A percentile compares a stretch with the other conserved stretches of the same genome.
Evolutionary conservation across 331 rosid genomes (phyloP).

Genomic region (Saraca asoca): DNA sequence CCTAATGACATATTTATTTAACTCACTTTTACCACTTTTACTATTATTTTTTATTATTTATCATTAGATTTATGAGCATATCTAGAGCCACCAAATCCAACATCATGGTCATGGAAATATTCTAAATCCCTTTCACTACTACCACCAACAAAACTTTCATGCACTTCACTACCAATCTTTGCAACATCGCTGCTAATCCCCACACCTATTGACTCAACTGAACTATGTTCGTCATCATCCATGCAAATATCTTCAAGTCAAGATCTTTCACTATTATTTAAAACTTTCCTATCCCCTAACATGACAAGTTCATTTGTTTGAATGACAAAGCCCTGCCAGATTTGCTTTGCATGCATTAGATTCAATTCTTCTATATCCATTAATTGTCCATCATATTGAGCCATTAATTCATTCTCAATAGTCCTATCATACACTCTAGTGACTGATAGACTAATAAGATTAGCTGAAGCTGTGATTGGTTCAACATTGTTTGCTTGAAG

Average conservation of each 20-base stretch:
- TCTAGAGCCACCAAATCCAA: slow-evolving; percentile 55
- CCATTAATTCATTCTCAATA: slow-evolving; percentile 67
- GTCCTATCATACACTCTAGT: slow-evolving; percentile 73
- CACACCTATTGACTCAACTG: slow-evolving; percentile 96
- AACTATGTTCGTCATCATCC: slow-evolving; percentile 88
- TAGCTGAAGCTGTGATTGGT: slow-evolving; percentile 61
- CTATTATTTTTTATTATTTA: slow-evolving; percentile 50
- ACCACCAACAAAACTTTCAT: slow-evolving; percentile 84
- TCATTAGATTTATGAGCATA: slow-evolving; percentile 53
- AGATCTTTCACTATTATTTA: slow-evolving; percentile 65
- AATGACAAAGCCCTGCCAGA: slow-evolving; percentile 96
- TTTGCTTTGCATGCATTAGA: slow-evolving; percentile 88
- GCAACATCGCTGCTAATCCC: slow-evolving; percentile 92
- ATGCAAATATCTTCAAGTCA: slow-evolving; percentile 61
- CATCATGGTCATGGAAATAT: slow-evolving; percentile 65
- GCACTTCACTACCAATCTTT: slow-evolving; percentile 83
- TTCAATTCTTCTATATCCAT: slow-evolving; percentile 85
- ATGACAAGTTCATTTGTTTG: slow-evolving; percentile 75
- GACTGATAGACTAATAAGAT: slow-evolving; percentile 66
- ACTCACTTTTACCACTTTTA: slow-evolving; percentile 56
- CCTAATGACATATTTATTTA: slow-evolving; percentile 64
- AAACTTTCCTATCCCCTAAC: slow-evolving; percentile 69
- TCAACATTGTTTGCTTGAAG: slow-evolving; percentile 71
- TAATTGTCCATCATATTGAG: slow-evolving; percentile 85
- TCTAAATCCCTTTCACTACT: slow-evolving; percentile 86